Evolutionary conservation across 768 basidiomycete genomes (phyloP), one percentile per base, ranked within the genome.

Genomic region (Russula virescens): DNA sequence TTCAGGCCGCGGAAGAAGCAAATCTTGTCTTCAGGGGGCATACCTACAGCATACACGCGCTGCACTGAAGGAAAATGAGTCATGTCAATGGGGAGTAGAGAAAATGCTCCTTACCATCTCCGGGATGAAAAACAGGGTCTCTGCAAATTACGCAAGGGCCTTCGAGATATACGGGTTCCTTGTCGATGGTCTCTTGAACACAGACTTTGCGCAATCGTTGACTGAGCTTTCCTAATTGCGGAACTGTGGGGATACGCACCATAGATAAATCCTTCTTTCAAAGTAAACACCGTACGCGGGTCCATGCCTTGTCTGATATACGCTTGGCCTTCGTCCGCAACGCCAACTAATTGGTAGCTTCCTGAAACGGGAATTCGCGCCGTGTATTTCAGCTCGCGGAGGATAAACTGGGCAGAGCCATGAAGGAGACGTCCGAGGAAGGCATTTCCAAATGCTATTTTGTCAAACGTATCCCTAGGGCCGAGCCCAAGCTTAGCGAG

Each of bases 361-460:
- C 83, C 73, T 0, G 85, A 84, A 10, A 94, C 80, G 3, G 79
- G 82, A 31, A 94, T 88, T 14, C 89, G 78, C 0, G 91, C 90
- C 38, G 78, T 75, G 67, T 89, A 83, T 68, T 92, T 93, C 68
- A 93, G 82, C 49, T 83, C 83, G 4, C 89, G 80, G 43, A 94
- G 73, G 8, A 88, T 80, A 64, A 83, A 81, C 46, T 81, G 81
- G 72, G 82, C 81, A 0, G 85, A 80, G 42, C 83, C 83, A 40
- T 82, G 74, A 23, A 88, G 78, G 21, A 87, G 67, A 45, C 80
- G 78, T 8, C 73, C 73, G 0, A 90, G 65, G 68, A 91, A 91
- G 0, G 80, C 79, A 16, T 77, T 82, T 47, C 84, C 80, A 49
- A 84, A 69, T 8, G 74, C 74, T 1, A 70, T 87, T 87, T 79